These are phyloP conservation scores for Linum trigynum DNA, from an alignment of 345 rosid species.

Conservation along the genomic window DNA sequence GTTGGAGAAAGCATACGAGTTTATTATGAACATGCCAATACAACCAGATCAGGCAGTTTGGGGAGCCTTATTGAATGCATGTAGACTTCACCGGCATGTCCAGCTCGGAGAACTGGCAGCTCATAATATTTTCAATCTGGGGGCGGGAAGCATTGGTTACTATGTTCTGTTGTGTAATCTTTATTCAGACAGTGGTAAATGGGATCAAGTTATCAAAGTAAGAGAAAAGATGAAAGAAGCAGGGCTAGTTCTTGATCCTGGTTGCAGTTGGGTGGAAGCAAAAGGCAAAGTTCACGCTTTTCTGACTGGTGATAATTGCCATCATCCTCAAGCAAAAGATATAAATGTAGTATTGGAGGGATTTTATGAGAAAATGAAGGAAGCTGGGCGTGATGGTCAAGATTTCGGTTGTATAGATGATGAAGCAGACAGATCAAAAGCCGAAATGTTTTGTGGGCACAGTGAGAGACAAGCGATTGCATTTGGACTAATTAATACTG, in stretches of 20 bases:
- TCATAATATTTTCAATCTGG: constrained; percentile 18
- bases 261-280: constrained; percentile 28
- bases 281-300: constrained; percentile 30
- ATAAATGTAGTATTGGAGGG: constrained; percentile 19
- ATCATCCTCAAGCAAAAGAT: constrained; percentile 20
- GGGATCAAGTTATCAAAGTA: constrained; percentile 23
- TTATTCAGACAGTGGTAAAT: constrained; percentile 26
- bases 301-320: constrained; percentile 21
- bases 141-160: constrained; percentile 19
- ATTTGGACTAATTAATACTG: constrained; percentile 21
- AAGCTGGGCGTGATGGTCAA: constrained; percentile 15
- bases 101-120: constrained; percentile 28
- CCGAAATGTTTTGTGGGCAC: constrained; percentile 25
- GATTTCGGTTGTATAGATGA: constrained; percentile 14
- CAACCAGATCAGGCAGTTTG: constrained; percentile 26
- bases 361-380: constrained; percentile 23
- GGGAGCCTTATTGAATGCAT: constrained; percentile 30
- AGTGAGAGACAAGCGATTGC: constrained; percentile 25
- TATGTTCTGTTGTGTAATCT: constrained; percentile 22
- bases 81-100: constrained; percentile 22
- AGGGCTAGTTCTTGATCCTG: constrained; percentile 28
- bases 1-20: constrained; percentile 18
- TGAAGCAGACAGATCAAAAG: constrained; percentile 14
- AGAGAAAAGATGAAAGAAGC: constrained; percentile 23
- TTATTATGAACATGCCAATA: constrained; percentile 24